Evolutionary conservation across 2,329 filamentous ascomycete genomes (phyloP), one percentile per base, ranked within the genome.

Genomic region (Fusarium armeniacum): DNA sequence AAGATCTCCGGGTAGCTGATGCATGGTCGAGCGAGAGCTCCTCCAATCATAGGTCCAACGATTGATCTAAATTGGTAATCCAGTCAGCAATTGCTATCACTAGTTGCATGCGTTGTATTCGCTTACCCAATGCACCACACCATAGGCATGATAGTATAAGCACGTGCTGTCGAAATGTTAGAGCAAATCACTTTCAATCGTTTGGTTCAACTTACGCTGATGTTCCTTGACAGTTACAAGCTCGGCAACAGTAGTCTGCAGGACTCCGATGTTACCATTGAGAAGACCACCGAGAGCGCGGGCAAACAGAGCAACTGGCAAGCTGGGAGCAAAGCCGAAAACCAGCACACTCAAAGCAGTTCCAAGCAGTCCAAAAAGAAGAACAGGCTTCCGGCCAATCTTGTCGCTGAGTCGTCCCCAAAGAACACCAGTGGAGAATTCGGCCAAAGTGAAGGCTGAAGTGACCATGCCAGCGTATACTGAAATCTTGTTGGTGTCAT

Each of bases 121-220:
- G 81, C 85, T 81, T 84, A 93, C 85, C 96, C 96, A 76, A 99
- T 86, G 78, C 94, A 98, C 96, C 96, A 99, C 28, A 98, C 93
- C 78, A 97, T 93, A 9, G 96, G 96, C 94, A 99, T 98, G 73
- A 98, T 94, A 15, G 95, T 93, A 81, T 97, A 99, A 51, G 95
- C 96, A 74, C 93, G 93, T 72, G 94, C 92, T 94, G 65, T 61
- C 56, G 51, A 18, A 40, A 5, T 46, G 74, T 83, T 71, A 80
- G 76, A 40, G 10, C 20, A 36, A 24, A 32, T 49, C 15, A 22
- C 18, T 41, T 36, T 16, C 15, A n/a, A 24, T 15, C 20, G 6
- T 16, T 38, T 26, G 26, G 18, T 28, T 24, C 36, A 33, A 83
- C 91, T 81, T 81, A 93, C 91, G 92, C 79, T 98, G 94, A 78